These are phyloP conservation scores for Sophora flavescens DNA, from an alignment of 306 rosid genomes.

Conservation along the genomic window DNA sequence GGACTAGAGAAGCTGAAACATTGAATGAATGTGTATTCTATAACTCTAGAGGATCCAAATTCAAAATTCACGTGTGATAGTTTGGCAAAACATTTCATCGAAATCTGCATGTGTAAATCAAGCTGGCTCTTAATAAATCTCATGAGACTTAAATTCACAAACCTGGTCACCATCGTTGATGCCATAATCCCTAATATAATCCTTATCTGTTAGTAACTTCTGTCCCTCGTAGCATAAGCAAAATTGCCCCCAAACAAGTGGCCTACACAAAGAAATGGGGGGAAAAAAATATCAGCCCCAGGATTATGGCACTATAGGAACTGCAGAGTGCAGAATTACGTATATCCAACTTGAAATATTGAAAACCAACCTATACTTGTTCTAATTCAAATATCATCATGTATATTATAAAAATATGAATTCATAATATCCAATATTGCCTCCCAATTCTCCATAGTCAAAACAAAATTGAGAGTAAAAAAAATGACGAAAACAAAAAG, in stretches of 20 bases:
- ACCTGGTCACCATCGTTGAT: conserved; percentile 93
- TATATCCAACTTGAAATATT: conserved; percentile 18
- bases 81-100: background rate
- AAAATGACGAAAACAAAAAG: background rate
- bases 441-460: background rate
- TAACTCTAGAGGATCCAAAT: background rate
- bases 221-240: conserved; percentile 79
- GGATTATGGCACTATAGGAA: conserved; percentile 17
- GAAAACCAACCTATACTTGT: background rate
- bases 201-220: conserved; percentile 65
- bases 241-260: conserved; percentile 88
- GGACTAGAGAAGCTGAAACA: background rate
- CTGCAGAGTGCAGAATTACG: background rate
- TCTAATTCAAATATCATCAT: background rate
- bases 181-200: conserved; percentile 63
- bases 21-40: no score
- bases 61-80: background rate
- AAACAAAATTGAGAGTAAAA: background rate
- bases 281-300: background rate
- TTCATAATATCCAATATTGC: background rate
- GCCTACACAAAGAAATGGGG: conserved; percentile 59
- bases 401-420: background rate
- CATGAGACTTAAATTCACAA: conserved; percentile 18
- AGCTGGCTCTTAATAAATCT: background rate
- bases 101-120: background rate